Percentiles rank a stretch among this genome's conserved stretches.
phyloP scores from a whole-genome alignment of 2,329 filamentous ascomycete species.

The Curvularia verruculosa region DNA sequence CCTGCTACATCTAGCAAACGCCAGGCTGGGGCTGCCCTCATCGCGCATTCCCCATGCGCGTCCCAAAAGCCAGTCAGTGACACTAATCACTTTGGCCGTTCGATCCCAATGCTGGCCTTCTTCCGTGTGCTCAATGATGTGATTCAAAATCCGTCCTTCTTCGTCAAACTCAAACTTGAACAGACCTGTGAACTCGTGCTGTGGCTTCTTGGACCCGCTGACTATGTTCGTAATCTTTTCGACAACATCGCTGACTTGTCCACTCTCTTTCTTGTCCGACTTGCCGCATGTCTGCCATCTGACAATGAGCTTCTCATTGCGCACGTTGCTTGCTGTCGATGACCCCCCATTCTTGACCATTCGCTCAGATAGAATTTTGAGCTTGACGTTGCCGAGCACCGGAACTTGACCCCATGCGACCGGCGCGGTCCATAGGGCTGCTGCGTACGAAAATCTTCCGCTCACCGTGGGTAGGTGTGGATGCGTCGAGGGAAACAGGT shows the following conservation, averaged over 20 bases:
- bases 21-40: constrained; percentile 52
- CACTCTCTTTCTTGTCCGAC: constrained; percentile 53
- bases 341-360: constrained; percentile 68
- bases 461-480: constrained; percentile 91
- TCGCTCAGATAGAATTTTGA: constrained; percentile 87
- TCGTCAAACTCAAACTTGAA: constrained; percentile 97
- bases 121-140: constrained; percentile 93
- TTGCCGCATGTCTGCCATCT: constrained; percentile 79
- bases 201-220: constrained; percentile 52
- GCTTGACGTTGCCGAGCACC: constrained; percentile 84
- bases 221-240: constrained; percentile 63
- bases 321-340: constrained; percentile 45
- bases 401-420: constrained; percentile 95
- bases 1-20: constrained; percentile 40
- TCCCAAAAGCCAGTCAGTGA: constrained; percentile 94
- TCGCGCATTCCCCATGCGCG: constrained; percentile 66
- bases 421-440: constrained; percentile 93
- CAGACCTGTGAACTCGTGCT: constrained; percentile 82
- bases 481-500: constrained; percentile 75
- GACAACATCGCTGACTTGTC: constrained; percentile 56
- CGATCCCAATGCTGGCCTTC: constrained; percentile 82
- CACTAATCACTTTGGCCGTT: constrained; percentile 82
- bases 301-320: constrained; percentile 83
- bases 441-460: constrained; percentile 86
- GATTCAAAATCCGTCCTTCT: constrained; percentile 80